Percentiles rank a stretch among this genome's conserved stretches.
These are phyloP conservation scores for Coriolopsis trogii DNA, from an alignment of 1,284 basidiomycete species.

Conservation along the genomic window DNA sequence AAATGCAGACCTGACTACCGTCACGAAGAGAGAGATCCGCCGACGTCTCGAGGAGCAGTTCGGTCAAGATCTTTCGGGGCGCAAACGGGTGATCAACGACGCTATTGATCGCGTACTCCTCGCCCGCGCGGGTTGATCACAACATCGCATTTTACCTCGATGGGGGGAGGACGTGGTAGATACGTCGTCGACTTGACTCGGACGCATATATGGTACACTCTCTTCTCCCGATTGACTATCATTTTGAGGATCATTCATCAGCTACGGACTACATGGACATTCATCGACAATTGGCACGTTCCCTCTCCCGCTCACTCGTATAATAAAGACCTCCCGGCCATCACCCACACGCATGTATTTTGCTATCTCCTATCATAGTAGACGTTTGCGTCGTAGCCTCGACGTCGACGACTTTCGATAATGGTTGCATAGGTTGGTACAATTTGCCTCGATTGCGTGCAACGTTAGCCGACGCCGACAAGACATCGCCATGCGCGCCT, in stretches of 20 bases:
- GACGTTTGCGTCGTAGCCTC: conserved; percentile 12
- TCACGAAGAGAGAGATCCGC: conserved; percentile 90
- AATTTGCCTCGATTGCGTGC: too few relatives aligned
- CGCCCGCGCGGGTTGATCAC: conserved; percentile 33
- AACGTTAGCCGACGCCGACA: too few relatives aligned
- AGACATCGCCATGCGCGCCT: too few relatives aligned
- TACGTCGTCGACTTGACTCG: background rate
- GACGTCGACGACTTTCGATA: conserved; percentile 1
- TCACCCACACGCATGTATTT: conserved; percentile 21
- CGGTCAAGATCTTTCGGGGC: conserved; percentile 67
- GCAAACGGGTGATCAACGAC: conserved; percentile 71
- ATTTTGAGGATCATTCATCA: conserved; percentile 12
- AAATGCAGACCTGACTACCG: conserved; percentile 80
- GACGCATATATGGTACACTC: conserved; percentile 15
- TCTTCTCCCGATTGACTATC: conserved; percentile 12
- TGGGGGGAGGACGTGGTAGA: too few relatives aligned
- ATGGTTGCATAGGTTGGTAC: too few relatives aligned
- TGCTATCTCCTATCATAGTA: conserved; percentile 24
- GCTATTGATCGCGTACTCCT: conserved; percentile 67
- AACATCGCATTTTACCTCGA: background rate
- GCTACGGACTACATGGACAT: conserved; percentile 19
- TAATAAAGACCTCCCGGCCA: conserved; percentile 9
- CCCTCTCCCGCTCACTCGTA: conserved; percentile 18
- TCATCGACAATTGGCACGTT: conserved; percentile 6
- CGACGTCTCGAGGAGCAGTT: conserved; percentile 80